phyloP scores from a whole-genome alignment of 192 early-diverging fungal species.

The Chytriomyces confervae region DNA sequence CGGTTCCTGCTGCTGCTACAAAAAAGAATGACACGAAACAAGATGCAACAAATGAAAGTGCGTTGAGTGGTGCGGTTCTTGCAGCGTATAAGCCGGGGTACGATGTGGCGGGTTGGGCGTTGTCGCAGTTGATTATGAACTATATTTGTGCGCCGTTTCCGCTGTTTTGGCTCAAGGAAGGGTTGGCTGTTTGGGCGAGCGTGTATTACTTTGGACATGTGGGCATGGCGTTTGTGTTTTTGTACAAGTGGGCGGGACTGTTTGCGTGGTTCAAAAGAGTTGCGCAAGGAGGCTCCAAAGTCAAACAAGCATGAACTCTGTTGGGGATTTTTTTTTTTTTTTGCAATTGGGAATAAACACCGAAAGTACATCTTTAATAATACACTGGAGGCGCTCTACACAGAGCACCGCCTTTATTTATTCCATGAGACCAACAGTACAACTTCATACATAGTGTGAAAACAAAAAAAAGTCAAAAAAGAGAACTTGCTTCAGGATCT shows the following conservation, averaged over 20 bases:
- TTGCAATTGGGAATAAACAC: too few species aligned
- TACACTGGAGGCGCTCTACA: too few species aligned
- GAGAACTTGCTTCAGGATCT: too few species aligned
- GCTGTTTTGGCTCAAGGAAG: conserved; percentile 60
- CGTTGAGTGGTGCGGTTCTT: conserved; percentile 32
- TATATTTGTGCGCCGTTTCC: conserved; percentile 75
- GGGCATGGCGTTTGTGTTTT: conserved; percentile 16
- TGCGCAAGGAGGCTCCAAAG: too few species aligned
- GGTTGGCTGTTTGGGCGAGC: conserved; percentile 61
- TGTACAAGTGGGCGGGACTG: neutral
- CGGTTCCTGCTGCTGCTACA: neutral
- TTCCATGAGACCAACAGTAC: too few species aligned
- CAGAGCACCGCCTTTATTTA: too few species aligned
- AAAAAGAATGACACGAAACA: conserved; percentile 16
- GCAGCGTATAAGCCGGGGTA: conserved; percentile 36
- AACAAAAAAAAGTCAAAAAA: too few species aligned
- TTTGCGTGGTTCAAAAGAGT: neutral
- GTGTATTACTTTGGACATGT: conserved; percentile 4
- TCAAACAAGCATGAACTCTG: too few species aligned
- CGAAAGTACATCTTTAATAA: too few species aligned
- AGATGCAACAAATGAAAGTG: conserved; percentile 22
- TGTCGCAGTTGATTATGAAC: conserved; percentile 71
- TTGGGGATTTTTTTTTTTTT: too few species aligned
- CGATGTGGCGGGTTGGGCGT: conserved; percentile 41
- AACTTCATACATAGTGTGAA: too few species aligned